These are phyloP conservation scores for Ceratocystiopsis brevicomis DNA, from an alignment of 2,329 filamentous ascomycete species.

Conservation along the genomic window DNA sequence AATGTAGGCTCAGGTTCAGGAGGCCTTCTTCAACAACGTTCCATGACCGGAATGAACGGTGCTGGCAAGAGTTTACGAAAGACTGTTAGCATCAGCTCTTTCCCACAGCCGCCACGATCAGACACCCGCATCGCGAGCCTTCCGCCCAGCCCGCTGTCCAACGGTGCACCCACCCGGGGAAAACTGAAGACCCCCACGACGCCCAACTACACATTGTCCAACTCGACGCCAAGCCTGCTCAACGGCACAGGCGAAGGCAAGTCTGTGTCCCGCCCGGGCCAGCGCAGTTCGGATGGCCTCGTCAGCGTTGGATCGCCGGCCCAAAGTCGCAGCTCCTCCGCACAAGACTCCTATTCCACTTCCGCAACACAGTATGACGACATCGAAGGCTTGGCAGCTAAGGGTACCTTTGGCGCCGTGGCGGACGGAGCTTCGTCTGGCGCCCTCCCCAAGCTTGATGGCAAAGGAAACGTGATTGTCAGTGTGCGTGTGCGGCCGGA, in stretches of 20 bases:
- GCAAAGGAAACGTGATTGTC: slow-evolving; percentile 87
- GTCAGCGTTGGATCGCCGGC: slow-evolving; percentile 65
- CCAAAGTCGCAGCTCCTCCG: slow-evolving; percentile 79
- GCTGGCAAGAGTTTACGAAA: slow-evolving; percentile 59
- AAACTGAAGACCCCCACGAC: slow-evolving; percentile 39
- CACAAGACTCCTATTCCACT: slow-evolving; percentile 80
- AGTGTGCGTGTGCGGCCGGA: slow-evolving; percentile 89
- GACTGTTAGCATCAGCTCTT: slow-evolving; percentile 82
- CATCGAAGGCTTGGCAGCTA: slow-evolving; percentile 26
- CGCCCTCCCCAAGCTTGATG: slow-evolving; percentile 39
- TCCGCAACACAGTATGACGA: slow-evolving; percentile 82
- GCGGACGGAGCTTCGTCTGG: slow-evolving; percentile 2
- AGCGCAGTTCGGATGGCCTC: slow-evolving; percentile 53
- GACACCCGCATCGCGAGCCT: slow-evolving; percentile 38
- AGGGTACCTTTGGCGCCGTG: slow-evolving; percentile 12
- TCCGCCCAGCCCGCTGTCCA: slow-evolving; percentile 41
- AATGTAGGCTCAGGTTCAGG: slow-evolving; percentile 29
- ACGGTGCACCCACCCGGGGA: slow-evolving; percentile 27
- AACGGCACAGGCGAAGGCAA: slow-evolving; percentile 65
- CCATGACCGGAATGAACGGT: slow-evolving; percentile 34
- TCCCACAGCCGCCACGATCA: slow-evolving; percentile 71
- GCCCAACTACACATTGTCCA: slow-evolving; percentile 29
- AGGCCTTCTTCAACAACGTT: slow-evolving; percentile 36
- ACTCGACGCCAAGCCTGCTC: slow-evolving; percentile 50
- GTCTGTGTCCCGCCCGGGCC: slow-evolving; percentile 42